Evolutionary conservation across 2,329 filamentous ascomycete species (phyloP).

Genomic region (Huntiella abstrusa): DNA sequence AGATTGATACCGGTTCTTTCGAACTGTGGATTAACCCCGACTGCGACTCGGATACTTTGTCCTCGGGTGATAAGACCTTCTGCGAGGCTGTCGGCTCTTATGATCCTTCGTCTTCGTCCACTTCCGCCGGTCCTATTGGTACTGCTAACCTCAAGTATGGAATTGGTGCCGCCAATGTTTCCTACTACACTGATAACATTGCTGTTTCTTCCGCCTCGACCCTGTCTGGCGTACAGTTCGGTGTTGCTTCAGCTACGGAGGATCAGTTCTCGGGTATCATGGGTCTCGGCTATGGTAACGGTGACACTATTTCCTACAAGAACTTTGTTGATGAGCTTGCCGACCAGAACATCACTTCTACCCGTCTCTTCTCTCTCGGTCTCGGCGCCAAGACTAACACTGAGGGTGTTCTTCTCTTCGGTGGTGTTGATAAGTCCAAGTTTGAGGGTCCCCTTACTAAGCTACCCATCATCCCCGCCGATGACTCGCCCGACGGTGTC

Average conservation of each 20-base stretch:
- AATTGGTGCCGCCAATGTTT: slow-evolving; percentile 30
- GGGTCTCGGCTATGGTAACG: slow-evolving; percentile 50
- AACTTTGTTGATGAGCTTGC: slow-evolving; percentile 33
- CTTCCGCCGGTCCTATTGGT: slow-evolving; percentile 17
- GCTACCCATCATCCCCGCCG: slow-evolving; percentile 41
- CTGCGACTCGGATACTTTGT: slow-evolving; percentile 25
- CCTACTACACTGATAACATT: slow-evolving; percentile 30
- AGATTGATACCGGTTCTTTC: slow-evolving; percentile 40
- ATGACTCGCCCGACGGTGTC: slow-evolving; percentile 34
- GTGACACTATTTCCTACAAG: slow-evolving; percentile 26
- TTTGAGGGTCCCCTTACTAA: slow-evolving; percentile 39
- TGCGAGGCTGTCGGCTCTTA: slow-evolving; percentile 28
- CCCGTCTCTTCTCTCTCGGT: slow-evolving; percentile 46
- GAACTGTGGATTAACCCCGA: slow-evolving; percentile 46
- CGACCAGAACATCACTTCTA: slow-evolving; percentile 33
- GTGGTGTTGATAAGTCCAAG: slow-evolving; percentile 46
- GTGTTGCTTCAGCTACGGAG: slow-evolving; percentile 34
- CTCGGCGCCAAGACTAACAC: slow-evolving; percentile 41
- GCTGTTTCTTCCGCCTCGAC: slow-evolving; percentile 22
- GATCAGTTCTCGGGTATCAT: slow-evolving; percentile 42
- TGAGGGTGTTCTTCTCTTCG: slow-evolving; percentile 47
- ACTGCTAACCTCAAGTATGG: slow-evolving; percentile 29
- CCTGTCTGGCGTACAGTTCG: slow-evolving; percentile 41
- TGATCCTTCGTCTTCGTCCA: slow-evolving; percentile 23
- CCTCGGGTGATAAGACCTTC: slow-evolving; percentile 23